Percentiles rank a stretch among this genome's conserved stretches.
Evolutionary conservation across 176 grass and related monocot species (phyloP).

Genomic region (Musa itinerans): DNA sequence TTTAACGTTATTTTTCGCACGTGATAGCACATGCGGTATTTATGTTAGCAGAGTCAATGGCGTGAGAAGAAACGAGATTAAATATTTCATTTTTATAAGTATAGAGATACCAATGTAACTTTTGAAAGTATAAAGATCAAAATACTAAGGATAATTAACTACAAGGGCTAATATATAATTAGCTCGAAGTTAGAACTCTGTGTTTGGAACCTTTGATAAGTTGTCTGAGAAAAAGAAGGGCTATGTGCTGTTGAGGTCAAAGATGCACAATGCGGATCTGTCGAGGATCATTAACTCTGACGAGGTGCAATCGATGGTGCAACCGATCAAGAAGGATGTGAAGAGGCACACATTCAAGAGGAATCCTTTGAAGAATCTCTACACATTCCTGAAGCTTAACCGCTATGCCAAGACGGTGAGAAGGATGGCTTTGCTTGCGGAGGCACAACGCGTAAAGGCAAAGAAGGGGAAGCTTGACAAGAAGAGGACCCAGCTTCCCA

Average conservation of each 20-base stretch:
- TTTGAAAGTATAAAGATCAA: too few species aligned
- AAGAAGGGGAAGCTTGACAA: background rate
- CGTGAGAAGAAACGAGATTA: too few species aligned
- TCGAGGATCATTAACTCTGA: slow-evolving; percentile 80
- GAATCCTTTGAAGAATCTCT: too few species aligned
- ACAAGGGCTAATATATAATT: slow-evolving; percentile 11
- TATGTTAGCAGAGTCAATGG: too few species aligned
- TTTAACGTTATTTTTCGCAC: too few species aligned
- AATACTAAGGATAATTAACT: too few species aligned
- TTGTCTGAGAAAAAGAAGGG: slow-evolving; percentile 74
- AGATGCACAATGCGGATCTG: slow-evolving; percentile 69
- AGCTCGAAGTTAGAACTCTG: slow-evolving; percentile 60
- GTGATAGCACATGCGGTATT: too few species aligned
- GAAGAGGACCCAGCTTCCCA: background rate
- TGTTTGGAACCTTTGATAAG: slow-evolving; percentile 56
- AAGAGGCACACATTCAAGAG: slow-evolving; percentile 31
- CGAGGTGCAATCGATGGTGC: slow-evolving; percentile 71
- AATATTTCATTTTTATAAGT: too few species aligned
- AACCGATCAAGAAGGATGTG: slow-evolving; percentile 57
- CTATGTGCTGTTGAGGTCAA: slow-evolving; percentile 61
- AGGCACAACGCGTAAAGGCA: background rate
- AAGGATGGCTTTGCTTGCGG: background rate
- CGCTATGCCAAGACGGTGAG: background rate
- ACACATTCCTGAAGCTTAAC: slow-evolving; percentile 19
- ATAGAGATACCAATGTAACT: too few species aligned